Percentiles rank a stretch among this genome's conserved stretches.
phyloP scores from a whole-genome alignment of 129 eudicot genomes.

The Gnaphalium uliginosum region DNA sequence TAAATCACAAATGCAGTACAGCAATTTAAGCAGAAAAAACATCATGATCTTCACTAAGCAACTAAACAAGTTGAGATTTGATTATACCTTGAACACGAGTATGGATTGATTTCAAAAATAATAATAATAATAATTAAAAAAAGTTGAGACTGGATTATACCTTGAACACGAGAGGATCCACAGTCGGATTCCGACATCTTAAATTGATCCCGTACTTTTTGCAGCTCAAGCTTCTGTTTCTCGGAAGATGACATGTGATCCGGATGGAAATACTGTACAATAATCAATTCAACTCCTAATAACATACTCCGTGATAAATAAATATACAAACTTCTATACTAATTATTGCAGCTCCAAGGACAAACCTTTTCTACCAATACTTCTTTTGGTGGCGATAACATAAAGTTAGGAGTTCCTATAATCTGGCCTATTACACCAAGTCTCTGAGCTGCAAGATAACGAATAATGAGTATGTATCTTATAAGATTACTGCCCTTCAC shows the following conservation, averaged over 20 bases:
- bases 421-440: neutral
- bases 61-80: neutral
- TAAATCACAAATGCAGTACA: neutral
- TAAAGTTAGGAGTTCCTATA: neutral
- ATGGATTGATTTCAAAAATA: too few relatives aligned
- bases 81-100: neutral
- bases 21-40: neutral
- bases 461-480: neutral
- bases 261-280: neutral
- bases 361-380: neutral
- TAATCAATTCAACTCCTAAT: neutral
- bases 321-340: neutral
- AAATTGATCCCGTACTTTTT: neutral
- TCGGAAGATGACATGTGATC: neutral
- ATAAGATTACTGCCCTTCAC: neutral
- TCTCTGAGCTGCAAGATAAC: slow-evolving; percentile 1
- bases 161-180: neutral
- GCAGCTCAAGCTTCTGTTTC: neutral
- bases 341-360: too few relatives aligned
- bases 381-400: neutral
- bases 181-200: neutral
- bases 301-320: neutral
- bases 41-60: neutral
- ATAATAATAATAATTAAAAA: too few relatives aligned
- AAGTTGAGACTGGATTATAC: neutral